A percentile compares a stretch with the other conserved stretches of the same genome.
Evolutionary conservation across 148 eudicot genomes (phyloP).

Genomic region (Vaccinium corymbosum): DNA sequence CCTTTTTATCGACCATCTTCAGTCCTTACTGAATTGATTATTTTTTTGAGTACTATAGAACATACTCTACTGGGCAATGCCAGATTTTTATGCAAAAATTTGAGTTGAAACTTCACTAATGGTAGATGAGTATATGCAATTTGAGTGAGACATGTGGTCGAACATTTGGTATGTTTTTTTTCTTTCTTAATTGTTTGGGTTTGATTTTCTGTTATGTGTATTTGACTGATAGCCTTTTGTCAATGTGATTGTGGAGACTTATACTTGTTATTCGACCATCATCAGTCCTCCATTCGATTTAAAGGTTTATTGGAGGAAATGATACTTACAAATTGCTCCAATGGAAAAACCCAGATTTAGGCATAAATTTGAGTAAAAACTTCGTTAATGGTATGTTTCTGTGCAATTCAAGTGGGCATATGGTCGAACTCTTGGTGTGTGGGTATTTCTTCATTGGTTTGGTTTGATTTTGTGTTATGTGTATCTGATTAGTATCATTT

Average conservation of each 20-base stretch:
- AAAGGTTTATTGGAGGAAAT: neutral
- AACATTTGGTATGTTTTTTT: constrained; percentile 19
- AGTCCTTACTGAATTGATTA: neutral
- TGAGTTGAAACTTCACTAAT: no score
- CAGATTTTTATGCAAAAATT: no score
- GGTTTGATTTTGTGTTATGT: neutral
- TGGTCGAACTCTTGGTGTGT: neutral
- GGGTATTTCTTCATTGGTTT: neutral
- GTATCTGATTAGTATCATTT: neutral
- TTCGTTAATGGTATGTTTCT: neutral
- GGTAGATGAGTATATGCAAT: neutral
- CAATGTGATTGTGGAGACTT: neutral
- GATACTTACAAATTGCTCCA: neutral
- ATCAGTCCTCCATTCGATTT: neutral
- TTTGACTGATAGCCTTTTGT: neutral
- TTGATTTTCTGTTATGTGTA: neutral
- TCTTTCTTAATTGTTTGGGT: neutral
- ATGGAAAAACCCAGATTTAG: neutral
- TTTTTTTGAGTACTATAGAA: no score
- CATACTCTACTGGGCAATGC: no score
- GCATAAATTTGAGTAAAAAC: neutral
- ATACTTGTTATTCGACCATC: neutral
- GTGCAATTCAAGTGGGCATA: neutral
- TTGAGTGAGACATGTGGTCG: constrained; percentile 26
- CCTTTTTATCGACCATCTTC: neutral